Evolutionary conservation across 192 early-diverging fungal genomes (phyloP).

Genomic region (Entrophospora sp.): DNA sequence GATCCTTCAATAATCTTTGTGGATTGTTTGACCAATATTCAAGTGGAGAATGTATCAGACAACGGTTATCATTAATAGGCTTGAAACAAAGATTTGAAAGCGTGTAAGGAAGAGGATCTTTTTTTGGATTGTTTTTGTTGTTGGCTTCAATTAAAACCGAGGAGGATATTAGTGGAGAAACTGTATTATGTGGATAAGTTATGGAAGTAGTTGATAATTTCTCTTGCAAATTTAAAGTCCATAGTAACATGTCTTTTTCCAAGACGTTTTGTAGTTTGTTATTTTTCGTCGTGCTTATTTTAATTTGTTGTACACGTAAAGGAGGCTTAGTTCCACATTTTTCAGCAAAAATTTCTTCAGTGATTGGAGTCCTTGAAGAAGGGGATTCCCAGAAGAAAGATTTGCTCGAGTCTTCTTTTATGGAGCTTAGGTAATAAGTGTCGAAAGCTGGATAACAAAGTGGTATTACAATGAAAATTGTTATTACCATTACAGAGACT

Average conservation of each 20-base stretch:
- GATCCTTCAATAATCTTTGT: not conserved
- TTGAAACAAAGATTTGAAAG: not conserved
- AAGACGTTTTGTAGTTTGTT: not conserved
- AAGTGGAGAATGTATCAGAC: slow-evolving; percentile 52
- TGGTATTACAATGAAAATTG: slow-evolving; percentile 44
- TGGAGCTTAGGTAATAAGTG: slow-evolving; percentile 27
- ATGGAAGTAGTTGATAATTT: not conserved
- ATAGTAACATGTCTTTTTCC: slow-evolving; percentile 4
- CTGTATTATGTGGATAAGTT: not conserved
- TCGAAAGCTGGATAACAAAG: slow-evolving; percentile 46
- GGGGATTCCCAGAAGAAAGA: slow-evolving; percentile 32
- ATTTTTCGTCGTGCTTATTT: slow-evolving; percentile 1
- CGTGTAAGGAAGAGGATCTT: not conserved
- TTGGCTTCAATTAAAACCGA: too few relatives aligned
- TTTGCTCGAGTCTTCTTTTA: slow-evolving; percentile 14
- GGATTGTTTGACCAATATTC: slow-evolving; percentile 32
- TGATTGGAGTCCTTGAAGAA: slow-evolving; percentile 22
- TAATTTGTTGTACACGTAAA: not conserved
- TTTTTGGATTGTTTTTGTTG: too few relatives aligned
- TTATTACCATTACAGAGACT: too few relatives aligned
- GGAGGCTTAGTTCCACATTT: slow-evolving; percentile 7
- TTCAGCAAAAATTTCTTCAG: not conserved
- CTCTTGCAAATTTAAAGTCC: not conserved
- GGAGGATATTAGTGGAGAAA: not conserved
- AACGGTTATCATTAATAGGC: slow-evolving; percentile 17